Percentiles rank a stretch among this genome's conserved stretches.
phyloP scores from a whole-genome alignment of 768 basidiomycete genomes.

The Tylopilus sp. region DNA sequence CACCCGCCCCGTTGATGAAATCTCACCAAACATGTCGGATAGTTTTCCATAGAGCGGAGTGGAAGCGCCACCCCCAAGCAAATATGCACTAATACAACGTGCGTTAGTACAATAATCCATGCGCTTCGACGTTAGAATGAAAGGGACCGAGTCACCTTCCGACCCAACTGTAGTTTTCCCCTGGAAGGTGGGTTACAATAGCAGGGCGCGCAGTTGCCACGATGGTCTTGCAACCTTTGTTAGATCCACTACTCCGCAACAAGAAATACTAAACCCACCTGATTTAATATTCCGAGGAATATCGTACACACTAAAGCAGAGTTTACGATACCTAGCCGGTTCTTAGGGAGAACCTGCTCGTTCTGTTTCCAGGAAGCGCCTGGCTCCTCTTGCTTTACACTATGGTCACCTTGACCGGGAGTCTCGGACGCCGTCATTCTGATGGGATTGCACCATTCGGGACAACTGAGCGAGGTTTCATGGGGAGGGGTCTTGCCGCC shows the following conservation, averaged over 20 bases:
- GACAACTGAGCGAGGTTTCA: too few relatives aligned
- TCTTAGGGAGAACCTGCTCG: constrained; percentile 46
- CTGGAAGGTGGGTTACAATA: constrained; percentile 58
- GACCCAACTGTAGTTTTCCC: constrained; percentile 66
- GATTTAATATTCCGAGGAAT: constrained; percentile 48
- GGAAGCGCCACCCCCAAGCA: constrained; percentile 63
- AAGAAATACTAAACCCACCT: constrained; percentile 34
- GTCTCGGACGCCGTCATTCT: too few relatives aligned
- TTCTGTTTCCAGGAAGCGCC: constrained; percentile 47
- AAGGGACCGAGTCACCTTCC: constrained; percentile 52
- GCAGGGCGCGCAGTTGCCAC: constrained; percentile 59
- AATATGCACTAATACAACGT: constrained; percentile 57
- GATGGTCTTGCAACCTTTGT: neutral
- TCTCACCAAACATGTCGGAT: constrained; percentile 50
- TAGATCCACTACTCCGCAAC: neutral
- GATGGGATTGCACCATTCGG: too few relatives aligned
- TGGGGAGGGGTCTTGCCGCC: too few relatives aligned
- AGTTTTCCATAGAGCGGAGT: constrained; percentile 76
- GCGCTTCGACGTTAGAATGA: neutral
- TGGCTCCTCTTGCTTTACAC: constrained; percentile 27
- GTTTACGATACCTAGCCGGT: constrained; percentile 20
- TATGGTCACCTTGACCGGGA: too few relatives aligned
- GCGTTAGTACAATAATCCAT: neutral
- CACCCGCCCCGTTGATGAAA: neutral
- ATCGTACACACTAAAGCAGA: constrained; percentile 25